Conservation (phyloP, 2,329 filamentous ascomycete species). For the Stemphylium lycopersici region DNA sequence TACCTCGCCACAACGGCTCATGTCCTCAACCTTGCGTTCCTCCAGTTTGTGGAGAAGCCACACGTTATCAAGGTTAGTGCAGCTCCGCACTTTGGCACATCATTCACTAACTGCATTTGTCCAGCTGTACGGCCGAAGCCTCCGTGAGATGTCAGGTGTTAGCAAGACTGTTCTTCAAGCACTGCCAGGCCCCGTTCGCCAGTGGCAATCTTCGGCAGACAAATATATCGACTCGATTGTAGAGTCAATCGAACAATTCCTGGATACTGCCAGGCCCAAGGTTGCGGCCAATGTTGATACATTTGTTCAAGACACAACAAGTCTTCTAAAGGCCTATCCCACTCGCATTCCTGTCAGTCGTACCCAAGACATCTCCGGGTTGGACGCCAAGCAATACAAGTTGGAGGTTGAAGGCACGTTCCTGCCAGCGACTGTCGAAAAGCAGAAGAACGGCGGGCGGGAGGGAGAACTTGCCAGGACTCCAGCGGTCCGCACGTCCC, state of each 20-base stretch:
- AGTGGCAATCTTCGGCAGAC: slow-evolving; percentile 86
- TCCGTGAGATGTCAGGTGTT: slow-evolving; percentile 86
- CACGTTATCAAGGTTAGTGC: slow-evolving; percentile 68
- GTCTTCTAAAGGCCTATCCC: slow-evolving; percentile 88
- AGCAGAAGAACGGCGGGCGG: slow-evolving; percentile 70
- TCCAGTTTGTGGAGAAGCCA: slow-evolving; percentile 91
- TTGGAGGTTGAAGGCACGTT: slow-evolving; percentile 73
- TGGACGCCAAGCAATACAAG: slow-evolving; percentile 80
- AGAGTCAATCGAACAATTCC: slow-evolving; percentile 87
- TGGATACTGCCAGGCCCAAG: slow-evolving; percentile 84
- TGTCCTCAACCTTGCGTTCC: slow-evolving; percentile 81
- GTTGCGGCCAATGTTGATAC: slow-evolving; percentile 84
- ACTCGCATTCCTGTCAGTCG: slow-evolving; percentile 82
- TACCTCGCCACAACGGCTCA: slow-evolving; percentile 86
- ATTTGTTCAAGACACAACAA: slow-evolving; percentile 85
- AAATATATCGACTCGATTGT: slow-evolving; percentile 83
- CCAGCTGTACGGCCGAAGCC: slow-evolving; percentile 76
- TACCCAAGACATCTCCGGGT: slow-evolving; percentile 79
- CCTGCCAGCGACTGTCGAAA: slow-evolving; percentile 54
- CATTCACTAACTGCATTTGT: neutral
- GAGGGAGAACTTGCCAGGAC: slow-evolving; percentile 74
- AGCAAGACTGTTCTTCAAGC: slow-evolving; percentile 90
- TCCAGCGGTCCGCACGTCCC: slow-evolving; percentile 64
- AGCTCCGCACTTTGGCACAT: neutral
- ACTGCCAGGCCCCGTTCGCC: slow-evolving; percentile 80